These are phyloP conservation scores for Saposhnikovia divaricata DNA, from an alignment of 129 eudicot genomes.

Conservation along the genomic window DNA sequence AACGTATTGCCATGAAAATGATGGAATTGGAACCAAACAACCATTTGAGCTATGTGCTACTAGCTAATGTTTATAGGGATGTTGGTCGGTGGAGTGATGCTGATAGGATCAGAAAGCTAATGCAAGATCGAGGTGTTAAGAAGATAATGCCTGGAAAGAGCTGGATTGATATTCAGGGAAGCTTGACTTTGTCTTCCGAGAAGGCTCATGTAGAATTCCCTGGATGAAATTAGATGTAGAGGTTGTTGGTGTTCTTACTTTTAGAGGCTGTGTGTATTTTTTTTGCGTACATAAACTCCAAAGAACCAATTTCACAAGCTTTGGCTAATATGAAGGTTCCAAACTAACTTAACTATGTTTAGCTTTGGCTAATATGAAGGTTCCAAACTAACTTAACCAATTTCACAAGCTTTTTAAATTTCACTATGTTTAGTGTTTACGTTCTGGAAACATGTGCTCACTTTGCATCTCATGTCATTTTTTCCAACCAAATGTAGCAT, in stretches of 20 bases:
- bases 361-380: conserved; percentile 81
- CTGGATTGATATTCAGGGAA: conserved; percentile 53
- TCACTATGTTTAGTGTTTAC: background rate
- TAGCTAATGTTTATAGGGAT: conserved; percentile 59
- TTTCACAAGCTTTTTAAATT: background rate
- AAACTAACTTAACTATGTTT: background rate
- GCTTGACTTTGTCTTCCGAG: conserved; percentile 2
- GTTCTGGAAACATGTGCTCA: background rate
- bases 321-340: conserved; percentile 81
- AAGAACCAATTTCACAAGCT: conserved; percentile 81
- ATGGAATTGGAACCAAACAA: conserved; percentile 62
- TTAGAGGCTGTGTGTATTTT: conserved; percentile 57
- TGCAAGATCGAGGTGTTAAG: conserved; percentile 60
- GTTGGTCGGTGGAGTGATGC: conserved; percentile 70
- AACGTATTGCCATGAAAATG: conserved; percentile 74
- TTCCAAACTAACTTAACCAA: conserved; percentile 2
- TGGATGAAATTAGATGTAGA: background rate
- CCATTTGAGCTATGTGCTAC: conserved; percentile 74
- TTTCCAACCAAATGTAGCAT: background rate
- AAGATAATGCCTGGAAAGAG: conserved; percentile 75
- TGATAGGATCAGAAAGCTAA: conserved; percentile 35
- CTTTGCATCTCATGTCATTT: background rate
- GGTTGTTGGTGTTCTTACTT: conserved; percentile 31
- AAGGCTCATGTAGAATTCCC: background rate
- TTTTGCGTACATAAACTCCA: conserved; percentile 56